Percentiles rank a stretch among this genome's conserved stretches.
phyloP scores from a whole-genome alignment of 1,139 yeast species.

The Suhomyces taliae region DNA sequence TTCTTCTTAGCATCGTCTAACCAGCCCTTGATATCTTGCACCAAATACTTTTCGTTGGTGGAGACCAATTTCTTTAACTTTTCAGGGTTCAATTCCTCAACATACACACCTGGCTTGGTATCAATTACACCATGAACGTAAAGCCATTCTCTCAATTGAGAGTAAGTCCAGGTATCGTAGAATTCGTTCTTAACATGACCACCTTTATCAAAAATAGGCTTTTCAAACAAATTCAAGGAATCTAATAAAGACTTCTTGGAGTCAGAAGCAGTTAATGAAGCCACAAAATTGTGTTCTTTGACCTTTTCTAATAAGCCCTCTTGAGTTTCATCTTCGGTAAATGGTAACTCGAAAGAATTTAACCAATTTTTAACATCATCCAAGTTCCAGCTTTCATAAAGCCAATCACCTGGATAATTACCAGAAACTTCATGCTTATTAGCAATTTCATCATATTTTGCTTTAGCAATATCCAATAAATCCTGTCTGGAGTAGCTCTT shows the following conservation, averaged over 20 bases:
- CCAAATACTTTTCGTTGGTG: constrained; percentile 32
- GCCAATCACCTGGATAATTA: constrained; percentile 51
- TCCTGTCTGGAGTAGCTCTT: constrained; percentile 31
- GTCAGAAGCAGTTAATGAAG: constrained; percentile 33
- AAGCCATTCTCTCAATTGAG: constrained; percentile 35
- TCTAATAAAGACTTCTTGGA: constrained; percentile 40
- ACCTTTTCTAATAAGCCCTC: constrained; percentile 45
- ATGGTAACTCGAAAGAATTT: constrained; percentile 42
- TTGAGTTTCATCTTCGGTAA: constrained; percentile 36
- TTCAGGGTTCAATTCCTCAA: constrained; percentile 18
- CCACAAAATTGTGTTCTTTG: constrained; percentile 42
- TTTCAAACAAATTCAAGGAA: constrained; percentile 34
- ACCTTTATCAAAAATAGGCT: constrained; percentile 36
- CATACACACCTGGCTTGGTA: constrained; percentile 24
- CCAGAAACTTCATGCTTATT: constrained; percentile 39
- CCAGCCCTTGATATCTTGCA: constrained; percentile 45
- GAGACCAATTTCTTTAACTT: constrained; percentile 21
- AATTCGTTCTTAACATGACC: constrained; percentile 46
- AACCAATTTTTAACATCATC: constrained; percentile 49
- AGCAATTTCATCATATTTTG: constrained; percentile 38
- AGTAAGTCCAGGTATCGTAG: constrained; percentile 39
- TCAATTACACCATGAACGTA: constrained; percentile 26
- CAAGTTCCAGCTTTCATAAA: constrained; percentile 47
- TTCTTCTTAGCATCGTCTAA: constrained; percentile 24
- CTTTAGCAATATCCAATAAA: constrained; percentile 36